A percentile compares a stretch with the other conserved stretches of the same genome.
These are phyloP conservation scores for Hapsidospora chrysogenum DNA, from an alignment of 495 filamentous ascomycete genomes.

Conservation along the genomic window DNA sequence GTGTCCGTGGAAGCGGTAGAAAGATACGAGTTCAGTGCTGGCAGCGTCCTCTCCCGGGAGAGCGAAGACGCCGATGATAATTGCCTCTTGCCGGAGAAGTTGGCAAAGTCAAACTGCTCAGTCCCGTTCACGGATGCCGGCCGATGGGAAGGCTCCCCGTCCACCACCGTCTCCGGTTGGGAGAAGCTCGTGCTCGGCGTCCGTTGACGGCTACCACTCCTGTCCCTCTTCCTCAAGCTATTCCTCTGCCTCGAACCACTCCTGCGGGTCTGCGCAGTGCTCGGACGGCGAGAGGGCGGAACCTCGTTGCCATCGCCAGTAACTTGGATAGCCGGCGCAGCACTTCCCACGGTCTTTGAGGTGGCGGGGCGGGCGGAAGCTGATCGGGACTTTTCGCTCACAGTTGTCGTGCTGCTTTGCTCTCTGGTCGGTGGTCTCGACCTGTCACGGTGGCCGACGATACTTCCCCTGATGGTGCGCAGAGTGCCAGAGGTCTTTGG, in stretches of 20 bases:
- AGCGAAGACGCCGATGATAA: constrained; percentile 11
- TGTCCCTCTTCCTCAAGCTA: constrained; percentile 28
- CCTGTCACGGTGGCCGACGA: constrained; percentile 44
- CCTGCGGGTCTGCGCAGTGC: constrained; percentile 15
- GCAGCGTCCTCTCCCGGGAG: constrained; percentile 13
- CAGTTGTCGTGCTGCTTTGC: constrained; percentile 7
- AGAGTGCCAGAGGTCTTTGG: constrained; percentile 57
- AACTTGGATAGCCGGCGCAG: constrained; percentile 19
- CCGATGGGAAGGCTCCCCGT: constrained; percentile 21
- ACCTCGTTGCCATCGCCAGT: constrained; percentile 10
- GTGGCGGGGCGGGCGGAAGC: not conserved
- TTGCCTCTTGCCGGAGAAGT: constrained; percentile 13
- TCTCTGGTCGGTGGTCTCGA: constrained; percentile 12
- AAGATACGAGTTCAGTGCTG: constrained; percentile 14
- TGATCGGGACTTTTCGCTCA: not conserved
- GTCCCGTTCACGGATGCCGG: constrained; percentile 13
- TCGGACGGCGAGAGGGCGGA: not conserved
- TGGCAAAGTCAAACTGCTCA: constrained; percentile 17
- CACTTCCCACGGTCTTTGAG: constrained; percentile 20
- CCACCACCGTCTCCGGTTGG: constrained; percentile 13
- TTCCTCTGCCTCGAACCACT: constrained; percentile 22
- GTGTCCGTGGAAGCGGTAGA: constrained; percentile 7
- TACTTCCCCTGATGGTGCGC: constrained; percentile 56
- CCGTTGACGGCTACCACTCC: constrained; percentile 21
- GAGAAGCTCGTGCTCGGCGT: constrained; percentile 15